These are phyloP conservation scores for Sphaerulina populicola DNA, from an alignment of 2,329 filamentous ascomycete genomes.

Conservation along the genomic window DNA sequence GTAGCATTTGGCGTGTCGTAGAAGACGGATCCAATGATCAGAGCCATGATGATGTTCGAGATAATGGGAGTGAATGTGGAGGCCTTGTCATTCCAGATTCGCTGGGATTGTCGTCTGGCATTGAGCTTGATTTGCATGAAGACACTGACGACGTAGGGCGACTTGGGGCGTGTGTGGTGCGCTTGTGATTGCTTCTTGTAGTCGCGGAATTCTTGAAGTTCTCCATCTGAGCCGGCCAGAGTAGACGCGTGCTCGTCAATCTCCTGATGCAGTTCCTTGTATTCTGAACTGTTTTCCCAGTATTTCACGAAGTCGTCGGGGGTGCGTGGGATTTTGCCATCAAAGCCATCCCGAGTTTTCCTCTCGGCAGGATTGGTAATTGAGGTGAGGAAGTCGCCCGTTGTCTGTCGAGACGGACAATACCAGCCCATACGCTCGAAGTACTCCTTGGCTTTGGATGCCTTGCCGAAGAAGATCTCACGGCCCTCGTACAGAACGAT, in stretches of 20 bases:
- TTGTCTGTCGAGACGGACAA: slow-evolving; percentile 59
- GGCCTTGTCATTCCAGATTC: slow-evolving; percentile 47
- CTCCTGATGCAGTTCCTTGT: slow-evolving; percentile 38
- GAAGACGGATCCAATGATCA: slow-evolving; percentile 56
- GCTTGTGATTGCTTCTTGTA: slow-evolving; percentile 47
- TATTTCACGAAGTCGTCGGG: slow-evolving; percentile 58
- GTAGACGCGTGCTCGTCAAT: slow-evolving; percentile 46
- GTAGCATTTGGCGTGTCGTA: slow-evolving; percentile 46
- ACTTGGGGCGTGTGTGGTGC: slow-evolving; percentile 47
- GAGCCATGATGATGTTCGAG: slow-evolving; percentile 48
- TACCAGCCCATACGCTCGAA: slow-evolving; percentile 62
- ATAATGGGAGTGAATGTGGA: slow-evolving; percentile 42
- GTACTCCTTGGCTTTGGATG: slow-evolving; percentile 51
- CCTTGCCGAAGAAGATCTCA: slow-evolving; percentile 67
- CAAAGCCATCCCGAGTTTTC: slow-evolving; percentile 48
- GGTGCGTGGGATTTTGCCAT: slow-evolving; percentile 55
- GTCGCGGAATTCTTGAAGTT: slow-evolving; percentile 40
- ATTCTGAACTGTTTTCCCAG: slow-evolving; percentile 44
- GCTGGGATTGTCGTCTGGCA: slow-evolving; percentile 44
- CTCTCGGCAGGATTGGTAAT: slow-evolving; percentile 59
- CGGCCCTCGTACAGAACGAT: slow-evolving; percentile 67
- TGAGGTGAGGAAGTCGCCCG: slow-evolving; percentile 61
- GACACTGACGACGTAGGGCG: slow-evolving; percentile 51
- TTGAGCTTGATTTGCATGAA: slow-evolving; percentile 48
- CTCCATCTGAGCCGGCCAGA: slow-evolving; percentile 38